These are phyloP conservation scores for Phaeoacremonium minimum DNA, from an alignment of 2,329 filamentous ascomycete genomes.

Conservation along the genomic window DNA sequence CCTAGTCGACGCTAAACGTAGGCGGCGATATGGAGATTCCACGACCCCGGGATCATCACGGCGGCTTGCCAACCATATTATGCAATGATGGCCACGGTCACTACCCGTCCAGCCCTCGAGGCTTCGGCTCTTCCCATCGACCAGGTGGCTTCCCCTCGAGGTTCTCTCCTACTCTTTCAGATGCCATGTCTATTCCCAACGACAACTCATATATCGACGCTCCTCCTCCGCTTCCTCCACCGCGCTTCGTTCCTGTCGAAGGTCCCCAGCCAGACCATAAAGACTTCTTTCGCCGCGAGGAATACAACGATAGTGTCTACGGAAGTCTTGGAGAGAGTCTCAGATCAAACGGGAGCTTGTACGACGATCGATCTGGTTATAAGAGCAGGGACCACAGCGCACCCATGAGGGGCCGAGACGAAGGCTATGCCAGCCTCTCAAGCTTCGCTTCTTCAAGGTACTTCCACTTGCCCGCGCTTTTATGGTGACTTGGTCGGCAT, in stretches of 20 bases:
- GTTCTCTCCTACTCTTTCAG: slow-evolving; percentile 6
- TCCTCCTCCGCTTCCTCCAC: slow-evolving; percentile 43
- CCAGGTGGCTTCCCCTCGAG: slow-evolving; percentile 3
- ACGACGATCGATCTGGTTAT: slow-evolving; percentile 27
- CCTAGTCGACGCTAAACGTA: no score
- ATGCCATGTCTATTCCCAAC: slow-evolving; percentile 38
- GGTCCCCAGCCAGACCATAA: slow-evolving; percentile 23
- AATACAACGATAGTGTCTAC: slow-evolving; percentile 28
- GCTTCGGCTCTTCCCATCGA: not conserved
- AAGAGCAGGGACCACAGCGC: slow-evolving; percentile 23
- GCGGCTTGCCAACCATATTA: not conserved
- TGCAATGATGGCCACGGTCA: not conserved
- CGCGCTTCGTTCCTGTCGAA: slow-evolving; percentile 28
- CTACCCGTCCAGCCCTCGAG: not conserved
- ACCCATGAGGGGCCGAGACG: slow-evolving; percentile 25
- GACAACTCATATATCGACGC: slow-evolving; percentile 23
- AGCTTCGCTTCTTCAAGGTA: slow-evolving; percentile 10
- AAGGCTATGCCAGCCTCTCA: slow-evolving; percentile 29
- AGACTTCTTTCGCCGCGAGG: slow-evolving; percentile 16
- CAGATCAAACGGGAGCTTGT: slow-evolving; percentile 17
- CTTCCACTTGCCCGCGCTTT: not conserved
- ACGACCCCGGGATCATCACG: not conserved
- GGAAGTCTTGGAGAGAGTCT: slow-evolving; percentile 5
- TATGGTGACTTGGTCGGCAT: slow-evolving; percentile 1
- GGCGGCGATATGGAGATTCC: no score